phyloP scores from a whole-genome alignment of 2,329 filamentous ascomycete genomes.

The Phyllosticta paracitricarpa region DNA sequence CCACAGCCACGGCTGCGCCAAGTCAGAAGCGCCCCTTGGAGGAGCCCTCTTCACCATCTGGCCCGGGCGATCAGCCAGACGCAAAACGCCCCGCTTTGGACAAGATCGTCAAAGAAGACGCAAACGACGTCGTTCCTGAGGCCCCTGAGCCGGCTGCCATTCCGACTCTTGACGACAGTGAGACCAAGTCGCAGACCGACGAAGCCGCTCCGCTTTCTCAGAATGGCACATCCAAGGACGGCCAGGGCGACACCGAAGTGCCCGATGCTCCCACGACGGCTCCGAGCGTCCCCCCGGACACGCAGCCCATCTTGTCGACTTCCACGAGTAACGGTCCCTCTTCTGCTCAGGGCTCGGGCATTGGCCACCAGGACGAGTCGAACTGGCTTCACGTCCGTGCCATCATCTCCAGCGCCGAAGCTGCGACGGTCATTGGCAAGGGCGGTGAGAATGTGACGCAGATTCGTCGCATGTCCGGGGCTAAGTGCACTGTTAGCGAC shows the following conservation, averaged over 20 bases:
- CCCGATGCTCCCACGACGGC: conserved; percentile 53
- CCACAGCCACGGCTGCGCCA: conserved; percentile 40
- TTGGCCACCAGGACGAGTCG: conserved; percentile 69
- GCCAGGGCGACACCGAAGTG: conserved; percentile 59
- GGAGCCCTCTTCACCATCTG: conserved; percentile 90
- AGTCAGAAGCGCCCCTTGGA: conserved; percentile 91
- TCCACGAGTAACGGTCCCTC: conserved; percentile 41
- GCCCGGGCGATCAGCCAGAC: conserved; percentile 85
- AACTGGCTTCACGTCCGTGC: conserved; percentile 95
- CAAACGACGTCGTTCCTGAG: conserved; percentile 14
- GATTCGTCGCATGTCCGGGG: conserved; percentile 87
- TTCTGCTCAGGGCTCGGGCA: conserved; percentile 28
- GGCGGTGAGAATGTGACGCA: conserved; percentile 97
- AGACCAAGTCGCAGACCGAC: conserved; percentile 27
- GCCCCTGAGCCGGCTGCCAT: conserved; percentile 4
- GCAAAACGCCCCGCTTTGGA: conserved; percentile 94
- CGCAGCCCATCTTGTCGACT: conserved; percentile 50
- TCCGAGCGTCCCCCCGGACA: conserved; percentile 33
- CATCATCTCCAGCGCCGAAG: conserved; percentile 94
- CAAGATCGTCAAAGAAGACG: conserved; percentile 61
- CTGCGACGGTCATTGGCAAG: conserved; percentile 96
- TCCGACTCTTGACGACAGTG: conserved; percentile 14
- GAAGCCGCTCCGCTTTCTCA: conserved; percentile 12
- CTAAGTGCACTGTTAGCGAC: conserved; percentile 98
- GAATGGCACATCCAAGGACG: conserved; percentile 42